Evolutionary conservation across 1,284 basidiomycete species (phyloP).

Genomic region (Apiotrichum domesticum): DNA sequence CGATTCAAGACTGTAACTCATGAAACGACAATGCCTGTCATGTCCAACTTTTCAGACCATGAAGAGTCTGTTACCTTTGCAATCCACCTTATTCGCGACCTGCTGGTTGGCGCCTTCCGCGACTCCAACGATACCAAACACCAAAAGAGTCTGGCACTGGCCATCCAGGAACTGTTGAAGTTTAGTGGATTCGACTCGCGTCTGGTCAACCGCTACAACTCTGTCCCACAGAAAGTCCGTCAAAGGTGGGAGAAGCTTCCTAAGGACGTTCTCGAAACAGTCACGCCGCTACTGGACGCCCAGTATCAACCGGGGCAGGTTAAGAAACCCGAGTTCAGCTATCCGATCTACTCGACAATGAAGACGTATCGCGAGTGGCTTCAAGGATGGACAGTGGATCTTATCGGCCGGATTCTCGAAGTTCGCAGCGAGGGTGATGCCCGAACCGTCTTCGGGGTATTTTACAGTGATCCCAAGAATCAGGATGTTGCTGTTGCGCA

Average conservation of each 20-base stretch:
- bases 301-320: slow-evolving; percentile 57
- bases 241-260: slow-evolving; percentile 69
- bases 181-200: slow-evolving; percentile 77
- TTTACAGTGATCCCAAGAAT: slow-evolving; percentile 71
- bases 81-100: slow-evolving; percentile 74
- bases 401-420: slow-evolving; percentile 59
- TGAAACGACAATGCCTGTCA: slow-evolving; percentile 65
- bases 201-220: slow-evolving; percentile 39
- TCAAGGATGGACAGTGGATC: slow-evolving; percentile 76
- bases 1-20: slow-evolving; percentile 54
- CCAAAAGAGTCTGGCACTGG: slow-evolving; percentile 81
- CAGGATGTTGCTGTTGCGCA: slow-evolving; percentile 89
- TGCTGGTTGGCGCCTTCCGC: slow-evolving; percentile 86
- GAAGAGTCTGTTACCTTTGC: slow-evolving; percentile 76
- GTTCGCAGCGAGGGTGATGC: slow-evolving; percentile 23
- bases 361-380: slow-evolving; percentile 94
- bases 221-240: slow-evolving; percentile 61
- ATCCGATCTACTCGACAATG: slow-evolving; percentile 70
- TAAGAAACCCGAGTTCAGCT: slow-evolving; percentile 15
- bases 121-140: slow-evolving; percentile 91
- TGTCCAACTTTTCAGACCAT: slow-evolving; percentile 76
- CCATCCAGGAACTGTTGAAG: slow-evolving; percentile 84
- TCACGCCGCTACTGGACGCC: slow-evolving; percentile 78
- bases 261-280: slow-evolving; percentile 77
- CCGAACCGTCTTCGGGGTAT: slow-evolving; percentile 66